phyloP scores from a whole-genome alignment of 129 eudicot species.

The Pittosporum tobira region DNA sequence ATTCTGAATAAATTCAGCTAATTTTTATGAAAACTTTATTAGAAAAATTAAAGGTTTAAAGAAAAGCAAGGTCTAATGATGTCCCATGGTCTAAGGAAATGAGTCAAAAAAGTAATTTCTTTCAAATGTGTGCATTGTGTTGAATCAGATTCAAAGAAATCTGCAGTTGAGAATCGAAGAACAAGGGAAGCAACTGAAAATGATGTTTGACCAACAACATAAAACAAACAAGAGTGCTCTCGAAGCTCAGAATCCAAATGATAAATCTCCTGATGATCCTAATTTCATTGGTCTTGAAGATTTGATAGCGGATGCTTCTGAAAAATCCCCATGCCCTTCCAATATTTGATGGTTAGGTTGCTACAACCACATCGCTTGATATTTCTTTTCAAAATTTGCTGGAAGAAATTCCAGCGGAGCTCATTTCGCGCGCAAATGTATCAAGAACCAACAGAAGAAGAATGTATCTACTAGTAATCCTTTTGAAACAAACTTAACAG shows the following conservation, averaged over 20 bases:
- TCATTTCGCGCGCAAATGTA: neutral
- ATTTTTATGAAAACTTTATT: neutral
- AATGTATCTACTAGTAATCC: neutral
- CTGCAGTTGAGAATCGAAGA: constrained; percentile 76
- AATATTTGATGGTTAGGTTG: constrained; percentile 43
- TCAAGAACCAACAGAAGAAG: neutral
- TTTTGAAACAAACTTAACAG: neutral
- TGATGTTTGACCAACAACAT: constrained; percentile 66
- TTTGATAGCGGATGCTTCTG: constrained; percentile 30
- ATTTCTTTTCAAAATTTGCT: neutral
- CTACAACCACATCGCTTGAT: neutral
- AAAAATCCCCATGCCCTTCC: constrained; percentile 29
- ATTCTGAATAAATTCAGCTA: neutral
- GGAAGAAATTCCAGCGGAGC: neutral
- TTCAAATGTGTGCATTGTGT: neutral
- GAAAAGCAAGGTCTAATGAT: too few species aligned
- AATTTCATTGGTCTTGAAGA: constrained; percentile 22
- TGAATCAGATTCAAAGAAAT: constrained; percentile 51
- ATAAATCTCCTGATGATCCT: constrained; percentile 23
- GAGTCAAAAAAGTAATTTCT: too few species aligned
- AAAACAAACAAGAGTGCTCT: constrained; percentile 21
- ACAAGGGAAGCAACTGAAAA: constrained; percentile 65
- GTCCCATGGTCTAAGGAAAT: too few species aligned
- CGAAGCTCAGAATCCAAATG: constrained; percentile 23
- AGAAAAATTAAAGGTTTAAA: neutral